phyloP scores from a whole-genome alignment of 2,329 filamentous ascomycete genomes.

The Botrytis pseudocinerea region DNA sequence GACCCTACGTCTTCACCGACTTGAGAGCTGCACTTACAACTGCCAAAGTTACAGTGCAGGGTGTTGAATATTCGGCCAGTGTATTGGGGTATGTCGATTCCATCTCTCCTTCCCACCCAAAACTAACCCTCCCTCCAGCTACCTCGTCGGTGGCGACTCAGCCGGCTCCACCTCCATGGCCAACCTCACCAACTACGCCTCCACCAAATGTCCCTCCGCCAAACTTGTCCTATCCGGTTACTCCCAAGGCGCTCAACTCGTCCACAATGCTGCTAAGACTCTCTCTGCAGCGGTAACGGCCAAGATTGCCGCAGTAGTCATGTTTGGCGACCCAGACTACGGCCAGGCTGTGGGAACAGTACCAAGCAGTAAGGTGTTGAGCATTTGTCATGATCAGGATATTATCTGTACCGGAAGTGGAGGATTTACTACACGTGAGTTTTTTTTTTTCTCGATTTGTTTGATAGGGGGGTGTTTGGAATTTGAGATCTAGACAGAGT shows the following conservation, averaged over 20 bases:
- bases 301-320: constrained; percentile 44
- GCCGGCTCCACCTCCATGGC: constrained; percentile 28
- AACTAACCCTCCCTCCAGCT: constrained; percentile 1
- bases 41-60: constrained; percentile 35
- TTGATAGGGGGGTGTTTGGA: background rate
- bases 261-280: constrained; percentile 44
- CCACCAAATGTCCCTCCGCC: constrained; percentile 42
- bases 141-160: constrained; percentile 10
- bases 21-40: constrained; percentile 32
- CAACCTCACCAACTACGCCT: constrained; percentile 40
- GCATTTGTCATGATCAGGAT: constrained; percentile 22
- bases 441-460: background rate
- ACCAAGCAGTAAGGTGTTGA: constrained; percentile 15
- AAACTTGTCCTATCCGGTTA: constrained; percentile 46
- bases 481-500: background rate
- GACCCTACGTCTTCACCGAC: constrained; percentile 39
- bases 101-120: background rate
- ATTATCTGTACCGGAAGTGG: constrained; percentile 5
- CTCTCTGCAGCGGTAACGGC: constrained; percentile 36
- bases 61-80: constrained; percentile 40
- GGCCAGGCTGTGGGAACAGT: constrained; percentile 12
- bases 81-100: constrained; percentile 33
- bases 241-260: constrained; percentile 47
- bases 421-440: constrained; percentile 12
- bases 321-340: constrained; percentile 47